Evolutionary conservation across 306 rosid genomes (phyloP).

Genomic region (Acacia acuminata): DNA sequence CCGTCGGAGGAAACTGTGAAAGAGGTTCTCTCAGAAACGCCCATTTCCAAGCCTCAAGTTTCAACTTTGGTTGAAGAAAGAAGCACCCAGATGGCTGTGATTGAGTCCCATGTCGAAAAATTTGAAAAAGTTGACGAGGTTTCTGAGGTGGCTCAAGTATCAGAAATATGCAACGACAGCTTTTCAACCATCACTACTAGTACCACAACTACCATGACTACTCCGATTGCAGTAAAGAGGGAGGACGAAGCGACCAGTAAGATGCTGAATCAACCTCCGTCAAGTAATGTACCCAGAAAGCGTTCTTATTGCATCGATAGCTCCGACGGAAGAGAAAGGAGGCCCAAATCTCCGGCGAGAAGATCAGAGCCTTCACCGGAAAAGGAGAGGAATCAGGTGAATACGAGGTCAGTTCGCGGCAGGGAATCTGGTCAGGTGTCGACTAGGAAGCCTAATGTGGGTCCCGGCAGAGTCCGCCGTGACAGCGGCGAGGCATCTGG

Average conservation of each 20-base stretch:
- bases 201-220: neutral
- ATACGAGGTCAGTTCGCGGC: conserved; percentile 45
- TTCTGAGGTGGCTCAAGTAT: conserved; percentile 57
- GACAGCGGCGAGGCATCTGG: conserved; percentile 57
- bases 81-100: conserved; percentile 30
- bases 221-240: conserved; percentile 56
- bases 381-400: conserved; percentile 49
- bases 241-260: conserved; percentile 83
- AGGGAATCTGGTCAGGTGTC: conserved; percentile 47
- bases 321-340: conserved; percentile 45
- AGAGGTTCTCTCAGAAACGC: conserved; percentile 89
- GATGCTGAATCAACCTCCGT: conserved; percentile 41
- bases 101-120: conserved; percentile 17
- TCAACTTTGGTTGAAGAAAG: conserved; percentile 27
- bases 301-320: conserved; percentile 48
- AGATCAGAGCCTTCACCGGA: conserved; percentile 53
- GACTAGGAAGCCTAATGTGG: conserved; percentile 42
- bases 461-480: conserved; percentile 37
- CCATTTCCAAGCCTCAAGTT: conserved; percentile 51
- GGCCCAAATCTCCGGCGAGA: conserved; percentile 40
- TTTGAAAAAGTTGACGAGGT: conserved; percentile 35
- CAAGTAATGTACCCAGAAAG: conserved; percentile 44
- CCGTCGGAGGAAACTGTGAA: conserved; percentile 81
- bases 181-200: conserved; percentile 42
- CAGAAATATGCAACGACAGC: conserved; percentile 69